Conservation (phyloP, 257 asterid species). For the Salvia splendens region DNA sequence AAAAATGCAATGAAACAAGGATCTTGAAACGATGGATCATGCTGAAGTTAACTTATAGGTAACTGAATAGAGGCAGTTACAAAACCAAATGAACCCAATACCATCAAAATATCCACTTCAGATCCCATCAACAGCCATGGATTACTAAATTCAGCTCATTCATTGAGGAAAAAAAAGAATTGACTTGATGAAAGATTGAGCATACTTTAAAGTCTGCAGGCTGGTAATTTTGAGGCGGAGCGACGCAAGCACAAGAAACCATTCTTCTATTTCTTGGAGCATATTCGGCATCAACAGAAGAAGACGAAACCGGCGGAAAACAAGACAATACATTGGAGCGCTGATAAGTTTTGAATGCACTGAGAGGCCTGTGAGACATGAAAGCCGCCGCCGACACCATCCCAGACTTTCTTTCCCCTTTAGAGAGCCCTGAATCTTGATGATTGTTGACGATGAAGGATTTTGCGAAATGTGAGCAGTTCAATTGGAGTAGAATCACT, state of each 20-base stretch:
- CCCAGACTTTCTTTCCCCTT: not conserved
- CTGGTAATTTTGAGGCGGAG: slow-evolving; percentile 52
- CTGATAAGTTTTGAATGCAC: slow-evolving; percentile 27
- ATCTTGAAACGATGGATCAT: not conserved
- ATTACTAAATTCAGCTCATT: not conserved
- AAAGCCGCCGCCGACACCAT: slow-evolving; percentile 39
- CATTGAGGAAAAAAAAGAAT: not conserved
- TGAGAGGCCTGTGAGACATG: slow-evolving; percentile 36
- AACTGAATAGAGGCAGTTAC: slow-evolving; percentile 4
- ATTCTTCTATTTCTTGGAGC: slow-evolving; percentile 39
- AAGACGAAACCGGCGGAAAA: slow-evolving; percentile 19
- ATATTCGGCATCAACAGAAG: slow-evolving; percentile 33
- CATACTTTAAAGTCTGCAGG: slow-evolving; percentile 50
- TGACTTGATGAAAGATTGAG: not conserved
- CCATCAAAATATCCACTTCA: slow-evolving; percentile 11
- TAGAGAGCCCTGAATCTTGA: slow-evolving; percentile 13
- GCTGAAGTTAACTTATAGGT: not conserved
- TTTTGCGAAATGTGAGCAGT: slow-evolving; percentile 7
- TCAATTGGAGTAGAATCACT: not conserved
- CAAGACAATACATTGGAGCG: slow-evolving; percentile 33
- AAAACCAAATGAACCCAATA: slow-evolving; percentile 4
- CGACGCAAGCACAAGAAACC: slow-evolving; percentile 59
- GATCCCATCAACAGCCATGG: not conserved
- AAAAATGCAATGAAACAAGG: not conserved
- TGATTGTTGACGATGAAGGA: slow-evolving; percentile 23